A percentile compares a stretch with the other conserved stretches of the same genome.
Evolutionary conservation across 495 filamentous ascomycete genomes (phyloP).

Genomic region (Aspergillus conjunctus): DNA sequence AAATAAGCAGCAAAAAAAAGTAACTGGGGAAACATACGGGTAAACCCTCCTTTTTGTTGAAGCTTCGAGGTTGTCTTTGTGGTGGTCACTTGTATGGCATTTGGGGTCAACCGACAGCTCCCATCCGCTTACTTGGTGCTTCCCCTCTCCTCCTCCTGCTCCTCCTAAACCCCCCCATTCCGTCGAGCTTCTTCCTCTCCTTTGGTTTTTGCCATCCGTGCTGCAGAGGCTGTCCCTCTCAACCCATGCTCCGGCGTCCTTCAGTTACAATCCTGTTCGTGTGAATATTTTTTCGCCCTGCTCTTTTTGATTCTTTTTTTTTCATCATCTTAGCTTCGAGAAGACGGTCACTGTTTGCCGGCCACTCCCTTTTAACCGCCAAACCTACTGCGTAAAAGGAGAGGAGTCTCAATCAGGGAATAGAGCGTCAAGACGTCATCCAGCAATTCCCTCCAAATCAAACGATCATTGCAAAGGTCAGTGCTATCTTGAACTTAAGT

Average conservation of each 20-base stretch:
- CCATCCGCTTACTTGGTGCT: conserved; percentile 44
- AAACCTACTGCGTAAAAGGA: conserved; percentile 18
- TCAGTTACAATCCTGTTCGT: conserved; percentile 9
- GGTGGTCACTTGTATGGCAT: conserved; percentile 27
- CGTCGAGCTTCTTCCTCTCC: conserved; percentile 36
- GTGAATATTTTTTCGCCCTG: conserved; percentile 14
- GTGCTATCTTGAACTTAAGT: conserved; percentile 1
- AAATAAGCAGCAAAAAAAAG: conserved; percentile 7
- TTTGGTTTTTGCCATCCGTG: conserved; percentile 23
- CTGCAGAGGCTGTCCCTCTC: conserved; percentile 14
- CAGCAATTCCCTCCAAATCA: conserved; percentile 3
- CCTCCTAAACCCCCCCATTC: conserved; percentile 20
- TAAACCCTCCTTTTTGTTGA: conserved; percentile 12
- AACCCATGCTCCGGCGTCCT: neutral
- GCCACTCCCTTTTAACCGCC: conserved; percentile 7
- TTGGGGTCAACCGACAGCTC: conserved; percentile 33
- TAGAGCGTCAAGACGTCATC: conserved; percentile 13
- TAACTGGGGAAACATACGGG: neutral
- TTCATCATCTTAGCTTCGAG: conserved; percentile 8
- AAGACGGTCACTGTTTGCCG: conserved; percentile 15
- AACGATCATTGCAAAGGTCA: conserved; percentile 16
- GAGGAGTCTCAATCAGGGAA: conserved; percentile 12
- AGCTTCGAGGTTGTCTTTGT: conserved; percentile 14
- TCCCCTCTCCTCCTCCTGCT: conserved; percentile 31
- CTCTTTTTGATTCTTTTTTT: conserved; percentile 10